Evolutionary conservation across 768 basidiomycete species (phyloP).

Genomic region (Podaxis rugospora): DNA sequence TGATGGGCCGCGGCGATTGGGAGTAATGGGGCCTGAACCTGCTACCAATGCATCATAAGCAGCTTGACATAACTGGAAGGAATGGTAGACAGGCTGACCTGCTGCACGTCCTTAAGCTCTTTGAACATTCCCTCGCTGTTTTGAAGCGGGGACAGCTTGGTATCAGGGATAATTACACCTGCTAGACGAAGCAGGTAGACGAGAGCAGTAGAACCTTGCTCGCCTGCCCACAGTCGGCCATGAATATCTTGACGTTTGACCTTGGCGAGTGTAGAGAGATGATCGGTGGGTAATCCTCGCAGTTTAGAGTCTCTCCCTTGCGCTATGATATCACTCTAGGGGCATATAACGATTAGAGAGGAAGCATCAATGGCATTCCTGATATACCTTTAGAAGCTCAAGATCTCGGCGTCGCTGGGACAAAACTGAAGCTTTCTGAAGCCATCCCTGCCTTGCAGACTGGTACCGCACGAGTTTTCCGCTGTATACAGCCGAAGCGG

Average conservation of each 20-base stretch:
- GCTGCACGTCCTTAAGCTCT: not conserved
- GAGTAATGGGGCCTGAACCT: conserved; percentile 20
- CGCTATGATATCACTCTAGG: not conserved
- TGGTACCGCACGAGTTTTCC: conserved; percentile 5
- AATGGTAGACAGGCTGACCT: not conserved
- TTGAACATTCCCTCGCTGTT: not conserved
- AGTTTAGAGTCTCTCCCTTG: not conserved
- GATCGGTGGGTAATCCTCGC: not conserved
- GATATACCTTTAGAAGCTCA: not conserved
- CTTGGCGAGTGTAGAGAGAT: not conserved
- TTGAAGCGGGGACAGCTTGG: not conserved
- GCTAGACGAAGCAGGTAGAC: not conserved
- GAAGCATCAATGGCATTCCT: not conserved
- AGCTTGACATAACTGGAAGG: not conserved
- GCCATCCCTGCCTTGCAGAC: not conserved
- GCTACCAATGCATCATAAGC: not conserved
- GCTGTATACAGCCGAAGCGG: not conserved
- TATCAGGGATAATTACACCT: not conserved
- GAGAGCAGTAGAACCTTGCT: not conserved
- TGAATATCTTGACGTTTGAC: not conserved
- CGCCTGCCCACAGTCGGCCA: not conserved
- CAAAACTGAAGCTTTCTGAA: not conserved
- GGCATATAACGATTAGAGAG: not conserved
- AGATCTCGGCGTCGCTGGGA: not conserved
- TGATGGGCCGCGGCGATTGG: conserved; percentile 47